Base-by-base conservation (phyloP, 2,329 filamentous ascomycete species). In the Periconia sp. region DNA sequence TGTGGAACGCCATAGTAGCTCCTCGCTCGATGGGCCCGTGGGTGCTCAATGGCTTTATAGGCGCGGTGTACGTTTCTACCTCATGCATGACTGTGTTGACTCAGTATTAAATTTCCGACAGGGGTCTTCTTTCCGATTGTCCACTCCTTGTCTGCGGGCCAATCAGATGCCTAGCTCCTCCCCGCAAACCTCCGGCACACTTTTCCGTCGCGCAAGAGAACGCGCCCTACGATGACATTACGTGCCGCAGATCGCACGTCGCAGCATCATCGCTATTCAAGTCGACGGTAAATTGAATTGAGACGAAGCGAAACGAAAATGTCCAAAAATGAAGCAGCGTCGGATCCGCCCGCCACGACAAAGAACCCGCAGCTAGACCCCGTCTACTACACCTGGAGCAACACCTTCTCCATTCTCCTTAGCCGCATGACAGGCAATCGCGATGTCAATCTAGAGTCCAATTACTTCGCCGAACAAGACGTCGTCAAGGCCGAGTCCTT, bases 401-500 rank as follows among this genome's bases (percentile, higher is more conserved):
- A 88, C 75, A 87, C 91, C 76, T 96, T 95, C 79, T 83, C 83
- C 59, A 87, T 92, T 71, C 76, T 95, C 36, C 84, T 87, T 12
- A 87, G 88, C 42, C 77, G 80, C 60, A 67, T 68, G 60, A 65
- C 58, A 0, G 61, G 63, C 25, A 34, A 40, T 23, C 61, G 63
- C 30, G 50, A 68, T 34, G 30, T 61, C 10, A 21, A 50, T 5
- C 57, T 68, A 18, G 64, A 67, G 31, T 42, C 44, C 8, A 82
- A 88, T 73, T 96, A 90, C 78, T 88, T 90, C 65, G 79, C 86
- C 65, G 84, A 83, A 68, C 84, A 85, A 52, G 91, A 95, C 75
- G 77, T 80, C 41, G 78, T 84, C 43, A 85, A 91, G 72, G 90
- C 94, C 74, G 82, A 81, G 49, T 75, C 78, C 21, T 91, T 96